A percentile compares a stretch with the other conserved stretches of the same genome.
Evolutionary conservation across 2,329 filamentous ascomycete genomes (phyloP).

Genomic region (Clarireedia homoeocarpa): DNA sequence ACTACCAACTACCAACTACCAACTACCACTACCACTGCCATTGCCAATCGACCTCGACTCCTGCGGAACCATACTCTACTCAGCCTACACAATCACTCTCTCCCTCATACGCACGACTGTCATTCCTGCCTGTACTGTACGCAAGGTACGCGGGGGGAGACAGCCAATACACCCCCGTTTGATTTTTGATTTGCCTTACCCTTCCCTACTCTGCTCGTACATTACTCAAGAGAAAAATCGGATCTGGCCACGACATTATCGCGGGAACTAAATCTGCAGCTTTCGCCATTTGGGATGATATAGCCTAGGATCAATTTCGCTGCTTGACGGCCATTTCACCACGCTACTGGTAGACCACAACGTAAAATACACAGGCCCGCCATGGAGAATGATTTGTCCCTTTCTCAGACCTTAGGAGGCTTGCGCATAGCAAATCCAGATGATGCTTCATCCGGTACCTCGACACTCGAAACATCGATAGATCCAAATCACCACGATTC

Average conservation of each 20-base stretch:
- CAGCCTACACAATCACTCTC: no score
- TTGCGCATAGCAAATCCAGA: constrained; percentile 96
- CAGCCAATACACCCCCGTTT: no score
- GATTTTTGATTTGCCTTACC: no score
- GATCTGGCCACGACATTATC: neutral
- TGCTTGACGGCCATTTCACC: constrained; percentile 6
- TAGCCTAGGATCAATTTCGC: constrained; percentile 10
- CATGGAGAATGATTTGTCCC: constrained; percentile 90
- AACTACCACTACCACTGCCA: no score
- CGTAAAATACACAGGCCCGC: constrained; percentile 3
- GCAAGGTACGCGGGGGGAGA: no score
- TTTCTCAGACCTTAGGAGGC: constrained; percentile 87
- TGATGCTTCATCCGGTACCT: constrained; percentile 25
- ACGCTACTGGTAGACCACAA: neutral
- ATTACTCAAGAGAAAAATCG: no score
- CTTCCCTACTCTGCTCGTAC: no score
- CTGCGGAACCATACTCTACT: no score
- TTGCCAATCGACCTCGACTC: no score
- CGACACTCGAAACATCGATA: constrained; percentile 22
- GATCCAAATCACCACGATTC: constrained; percentile 17
- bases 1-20: no score
- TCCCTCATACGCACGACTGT: no score
- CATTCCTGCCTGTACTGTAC: no score
- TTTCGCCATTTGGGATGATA: constrained; percentile 10
- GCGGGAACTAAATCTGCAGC: constrained; percentile 2